Evolutionary conservation across 305 asterid genomes (phyloP).

Genomic region (Rubia peregrina): DNA sequence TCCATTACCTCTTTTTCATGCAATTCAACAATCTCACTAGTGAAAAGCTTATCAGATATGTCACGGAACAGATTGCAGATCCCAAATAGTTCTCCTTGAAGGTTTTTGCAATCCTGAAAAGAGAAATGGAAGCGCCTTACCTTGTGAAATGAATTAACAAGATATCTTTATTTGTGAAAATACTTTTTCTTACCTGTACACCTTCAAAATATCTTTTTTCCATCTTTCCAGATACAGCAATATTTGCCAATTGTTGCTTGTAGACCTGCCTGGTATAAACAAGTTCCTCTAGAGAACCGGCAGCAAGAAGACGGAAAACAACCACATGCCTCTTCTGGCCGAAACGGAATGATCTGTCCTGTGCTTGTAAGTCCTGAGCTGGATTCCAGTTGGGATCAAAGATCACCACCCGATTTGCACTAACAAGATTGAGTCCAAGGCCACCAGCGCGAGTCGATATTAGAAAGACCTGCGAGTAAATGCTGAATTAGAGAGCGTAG

Average conservation of each 20-base stretch:
- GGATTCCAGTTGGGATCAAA: conserved; percentile 99
- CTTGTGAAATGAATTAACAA: neutral
- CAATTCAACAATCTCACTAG: conserved; percentile 70
- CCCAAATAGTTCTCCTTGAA: conserved; percentile 90
- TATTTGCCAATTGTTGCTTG: conserved; percentile 89
- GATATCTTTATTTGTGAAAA: conserved; percentile 5
- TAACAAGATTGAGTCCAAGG: conserved; percentile 88
- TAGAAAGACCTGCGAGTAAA: conserved; percentile 60
- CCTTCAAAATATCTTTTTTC: conserved; percentile 93
- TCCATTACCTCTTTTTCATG: conserved; percentile 44
- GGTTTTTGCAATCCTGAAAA: conserved; percentile 73
- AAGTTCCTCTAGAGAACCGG: conserved; percentile 96
- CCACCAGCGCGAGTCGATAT: conserved; percentile 99
- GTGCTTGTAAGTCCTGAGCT: conserved; percentile 97
- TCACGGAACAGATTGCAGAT: conserved; percentile 84
- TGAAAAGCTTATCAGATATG: conserved; percentile 83
- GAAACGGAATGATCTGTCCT: conserved; percentile 85
- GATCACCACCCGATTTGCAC: conserved; percentile 92
- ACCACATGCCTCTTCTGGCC: conserved; percentile 91
- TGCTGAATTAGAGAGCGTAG: neutral
- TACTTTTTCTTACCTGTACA: conserved; percentile 60
- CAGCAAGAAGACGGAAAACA: conserved; percentile 92
- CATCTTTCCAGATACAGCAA: conserved; percentile 86
- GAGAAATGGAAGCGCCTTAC: conserved; percentile 8
- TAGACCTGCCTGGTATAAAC: conserved; percentile 86